phyloP scores from a whole-genome alignment of 1,284 basidiomycete species.

The Puccinia horiana region DNA sequence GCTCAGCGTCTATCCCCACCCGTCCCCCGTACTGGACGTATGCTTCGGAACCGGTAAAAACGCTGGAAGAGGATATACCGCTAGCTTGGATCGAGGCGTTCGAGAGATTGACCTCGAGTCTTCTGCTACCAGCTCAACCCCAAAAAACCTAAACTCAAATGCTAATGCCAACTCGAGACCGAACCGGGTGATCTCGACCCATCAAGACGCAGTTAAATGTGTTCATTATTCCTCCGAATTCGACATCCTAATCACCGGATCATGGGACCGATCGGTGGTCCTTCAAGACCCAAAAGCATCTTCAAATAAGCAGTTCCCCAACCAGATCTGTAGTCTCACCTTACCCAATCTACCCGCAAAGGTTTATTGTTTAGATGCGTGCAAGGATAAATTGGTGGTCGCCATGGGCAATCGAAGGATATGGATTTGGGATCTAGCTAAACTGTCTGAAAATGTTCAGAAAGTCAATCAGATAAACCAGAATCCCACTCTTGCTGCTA shows the following conservation, averaged over 20 bases:
- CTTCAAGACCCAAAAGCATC: conserved; percentile 74
- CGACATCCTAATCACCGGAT: conserved; percentile 70
- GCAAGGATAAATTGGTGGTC: conserved; percentile 75
- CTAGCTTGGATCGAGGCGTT: conserved; percentile 45
- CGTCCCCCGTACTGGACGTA: conserved; percentile 41
- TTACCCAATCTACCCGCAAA: conserved; percentile 74
- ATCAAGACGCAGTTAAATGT: conserved; percentile 49
- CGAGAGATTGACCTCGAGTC: conserved; percentile 45
- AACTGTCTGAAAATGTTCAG: conserved; percentile 31
- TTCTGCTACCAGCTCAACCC: neutral
- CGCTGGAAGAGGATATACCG: conserved; percentile 42
- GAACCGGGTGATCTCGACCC: conserved; percentile 44
- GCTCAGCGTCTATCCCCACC: conserved; percentile 35
- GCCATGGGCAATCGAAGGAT: conserved; percentile 86
- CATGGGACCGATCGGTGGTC: conserved; percentile 85
- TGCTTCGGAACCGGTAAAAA: conserved; percentile 36
- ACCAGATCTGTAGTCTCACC: conserved; percentile 64
- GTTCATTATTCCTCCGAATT: conserved; percentile 31
- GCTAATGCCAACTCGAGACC: conserved; percentile 9
- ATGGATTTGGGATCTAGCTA: conserved; percentile 73
- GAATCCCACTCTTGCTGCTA: conserved; percentile 21
- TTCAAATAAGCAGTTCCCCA: conserved; percentile 53
- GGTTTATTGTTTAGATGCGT: conserved; percentile 76
- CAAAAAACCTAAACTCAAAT: neutral
- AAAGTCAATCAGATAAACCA: conserved; percentile 37